phyloP scores from a whole-genome alignment of 768 basidiomycete species.

The Phlegmacium glaucopus region DNA sequence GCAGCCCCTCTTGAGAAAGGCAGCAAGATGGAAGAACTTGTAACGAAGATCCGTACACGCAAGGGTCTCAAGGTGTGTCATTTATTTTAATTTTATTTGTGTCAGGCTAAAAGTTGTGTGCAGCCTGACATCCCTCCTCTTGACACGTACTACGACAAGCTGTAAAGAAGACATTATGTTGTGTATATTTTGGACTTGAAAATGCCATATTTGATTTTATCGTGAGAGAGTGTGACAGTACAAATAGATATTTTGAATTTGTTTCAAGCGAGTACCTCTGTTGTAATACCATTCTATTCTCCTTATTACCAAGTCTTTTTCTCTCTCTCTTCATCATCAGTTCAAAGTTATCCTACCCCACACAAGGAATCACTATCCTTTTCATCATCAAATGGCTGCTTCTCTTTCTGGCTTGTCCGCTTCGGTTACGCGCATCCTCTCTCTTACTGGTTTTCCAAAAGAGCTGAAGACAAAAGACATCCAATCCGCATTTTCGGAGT shows the following conservation, averaged over 20 bases:
- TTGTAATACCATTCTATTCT: conserved; percentile 11
- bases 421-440: conserved; percentile 93
- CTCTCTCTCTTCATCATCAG: conserved; percentile 4
- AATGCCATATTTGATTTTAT: conserved; percentile 15
- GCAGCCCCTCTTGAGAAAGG: conserved; percentile 84
- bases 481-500: conserved; percentile 85
- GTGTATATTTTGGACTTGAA: conserved; percentile 18
- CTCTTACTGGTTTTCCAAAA: conserved; percentile 87
- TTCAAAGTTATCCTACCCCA: conserved; percentile 10
- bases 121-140: conserved; percentile 86
- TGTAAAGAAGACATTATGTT: conserved; percentile 39
- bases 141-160: conserved; percentile 93
- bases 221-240: conserved; percentile 20
- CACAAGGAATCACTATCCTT: conserved; percentile 21
- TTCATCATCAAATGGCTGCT: conserved; percentile 65
- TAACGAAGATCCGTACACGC: conserved; percentile 76
- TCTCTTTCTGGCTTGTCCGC: conserved; percentile 84
- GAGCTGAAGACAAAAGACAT: conserved; percentile 98
- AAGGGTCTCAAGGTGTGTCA: conserved; percentile 87
- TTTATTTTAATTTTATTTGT: not conserved
- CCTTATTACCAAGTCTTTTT: conserved; percentile 1
- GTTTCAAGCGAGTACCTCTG: conserved; percentile 10
- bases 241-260: not conserved
- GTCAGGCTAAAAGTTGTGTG: not conserved
- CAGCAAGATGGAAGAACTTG: conserved; percentile 85